Evolutionary conservation across 768 basidiomycete species (phyloP).

Genomic region (Mycena leptocephala): DNA sequence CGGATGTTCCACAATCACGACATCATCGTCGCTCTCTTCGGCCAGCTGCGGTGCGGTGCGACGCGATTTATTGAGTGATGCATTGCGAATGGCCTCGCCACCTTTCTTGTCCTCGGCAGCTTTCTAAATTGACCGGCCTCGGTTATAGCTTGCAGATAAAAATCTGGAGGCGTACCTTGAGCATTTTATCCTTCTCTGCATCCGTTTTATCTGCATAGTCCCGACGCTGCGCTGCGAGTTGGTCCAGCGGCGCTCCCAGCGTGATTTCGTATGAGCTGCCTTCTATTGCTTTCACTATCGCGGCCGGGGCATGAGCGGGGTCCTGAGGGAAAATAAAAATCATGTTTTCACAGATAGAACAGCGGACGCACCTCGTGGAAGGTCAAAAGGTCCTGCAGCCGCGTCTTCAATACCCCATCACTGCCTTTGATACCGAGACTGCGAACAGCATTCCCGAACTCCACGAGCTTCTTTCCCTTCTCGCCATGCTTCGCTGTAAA

Average conservation of each 20-base stretch:
- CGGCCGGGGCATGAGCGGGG: background rate
- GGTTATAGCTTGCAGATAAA: too few species aligned
- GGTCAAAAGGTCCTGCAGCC: background rate
- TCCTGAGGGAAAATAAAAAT: background rate
- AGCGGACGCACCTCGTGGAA: conserved; percentile 11
- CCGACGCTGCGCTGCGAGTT: background rate
- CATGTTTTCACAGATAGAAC: background rate
- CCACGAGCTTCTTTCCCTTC: background rate
- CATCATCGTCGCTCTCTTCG: background rate
- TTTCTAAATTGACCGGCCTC: background rate
- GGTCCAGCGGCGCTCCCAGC: background rate
- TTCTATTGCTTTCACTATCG: background rate
- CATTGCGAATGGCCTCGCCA: background rate
- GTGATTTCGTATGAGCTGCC: background rate
- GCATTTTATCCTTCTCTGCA: background rate
- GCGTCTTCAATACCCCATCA: background rate
- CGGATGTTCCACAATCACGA: background rate
- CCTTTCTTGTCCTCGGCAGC: background rate
- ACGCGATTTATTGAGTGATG: background rate
- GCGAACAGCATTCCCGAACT: background rate
- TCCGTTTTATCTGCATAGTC: background rate
- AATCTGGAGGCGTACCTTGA: background rate
- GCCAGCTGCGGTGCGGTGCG: background rate
- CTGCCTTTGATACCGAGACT: background rate
- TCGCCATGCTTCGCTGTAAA: background rate